Conservation (phyloP, 148 eudicot species). For the Salicornia ramosissima region DNA sequence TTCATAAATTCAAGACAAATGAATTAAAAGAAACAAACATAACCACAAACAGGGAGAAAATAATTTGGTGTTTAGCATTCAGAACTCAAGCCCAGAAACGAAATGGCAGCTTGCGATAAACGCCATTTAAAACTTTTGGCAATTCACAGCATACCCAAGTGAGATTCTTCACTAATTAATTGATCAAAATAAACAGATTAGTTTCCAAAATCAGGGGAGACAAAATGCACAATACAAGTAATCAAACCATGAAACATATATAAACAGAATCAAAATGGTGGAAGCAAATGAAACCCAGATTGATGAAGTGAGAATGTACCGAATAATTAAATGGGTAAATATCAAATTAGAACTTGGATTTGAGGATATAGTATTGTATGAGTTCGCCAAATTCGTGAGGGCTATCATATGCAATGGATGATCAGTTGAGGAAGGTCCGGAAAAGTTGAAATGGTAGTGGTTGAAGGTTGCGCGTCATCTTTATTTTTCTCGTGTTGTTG, state of each 20-base stretch:
- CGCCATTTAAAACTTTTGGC: not conserved
- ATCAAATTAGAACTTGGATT: not conserved
- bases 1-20: too few relatives aligned
- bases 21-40: too few relatives aligned
- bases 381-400: too few relatives aligned
- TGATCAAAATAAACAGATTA: not conserved
- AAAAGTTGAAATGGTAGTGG: not conserved
- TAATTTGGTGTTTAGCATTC: too few relatives aligned
- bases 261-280: not conserved
- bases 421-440: not conserved
- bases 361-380: not conserved
- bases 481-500: not conserved
- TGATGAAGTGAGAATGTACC: not conserved
- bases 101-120: too few relatives aligned
- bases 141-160: not conserved
- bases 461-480: not conserved
- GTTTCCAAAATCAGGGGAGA: too few relatives aligned
- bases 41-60: too few relatives aligned
- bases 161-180: not conserved
- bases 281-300: not conserved
- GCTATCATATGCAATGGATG: too few relatives aligned
- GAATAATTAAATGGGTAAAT: not conserved
- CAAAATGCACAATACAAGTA: constrained; percentile 8
- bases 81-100: too few relatives aligned
- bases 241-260: not conserved